Evolutionary conservation across 2,329 filamentous ascomycete species (phyloP).

Genomic region (Sporothrix luriei): DNA sequence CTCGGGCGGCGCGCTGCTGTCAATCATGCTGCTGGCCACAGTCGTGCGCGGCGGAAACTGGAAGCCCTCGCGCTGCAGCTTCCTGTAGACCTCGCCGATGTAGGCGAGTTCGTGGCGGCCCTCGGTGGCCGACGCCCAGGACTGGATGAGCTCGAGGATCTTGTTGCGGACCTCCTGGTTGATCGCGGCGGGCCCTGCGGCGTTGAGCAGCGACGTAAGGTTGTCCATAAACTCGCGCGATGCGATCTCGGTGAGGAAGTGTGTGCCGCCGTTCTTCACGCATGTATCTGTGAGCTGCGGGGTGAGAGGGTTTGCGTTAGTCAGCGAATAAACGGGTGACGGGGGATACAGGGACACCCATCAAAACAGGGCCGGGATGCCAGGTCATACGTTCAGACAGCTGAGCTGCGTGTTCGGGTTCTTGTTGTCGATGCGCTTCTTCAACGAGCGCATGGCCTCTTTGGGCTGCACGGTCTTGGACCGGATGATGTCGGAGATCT

Average conservation of each 20-base stretch:
- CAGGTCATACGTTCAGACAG: slow-evolving; percentile 73
- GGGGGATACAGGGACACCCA: neutral
- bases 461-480: slow-evolving; percentile 97
- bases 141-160: slow-evolving; percentile 90
- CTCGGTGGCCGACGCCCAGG: slow-evolving; percentile 88
- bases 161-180: slow-evolving; percentile 86
- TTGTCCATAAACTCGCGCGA: slow-evolving; percentile 99
- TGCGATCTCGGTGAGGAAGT: slow-evolving; percentile 93
- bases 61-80: slow-evolving; percentile 80
- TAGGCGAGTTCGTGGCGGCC: slow-evolving; percentile 81
- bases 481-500: slow-evolving; percentile 96
- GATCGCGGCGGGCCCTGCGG: slow-evolving; percentile 70
- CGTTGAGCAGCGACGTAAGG: slow-evolving; percentile 83
- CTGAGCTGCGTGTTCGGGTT: slow-evolving; percentile 97
- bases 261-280: slow-evolving; percentile 94
- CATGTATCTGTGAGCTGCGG: slow-evolving; percentile 88
- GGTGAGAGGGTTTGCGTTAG: neutral
- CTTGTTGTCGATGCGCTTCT: slow-evolving; percentile 91
- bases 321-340: no score
- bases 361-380: neutral
- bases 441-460: slow-evolving; percentile 96
- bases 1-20: slow-evolving; percentile 95
- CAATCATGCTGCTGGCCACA: slow-evolving; percentile 95
- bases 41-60: slow-evolving; percentile 84
- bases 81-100: slow-evolving; percentile 83